phyloP scores from a whole-genome alignment of 2,329 filamentous ascomycete genomes.

The Calonectria hongkongensis region DNA sequence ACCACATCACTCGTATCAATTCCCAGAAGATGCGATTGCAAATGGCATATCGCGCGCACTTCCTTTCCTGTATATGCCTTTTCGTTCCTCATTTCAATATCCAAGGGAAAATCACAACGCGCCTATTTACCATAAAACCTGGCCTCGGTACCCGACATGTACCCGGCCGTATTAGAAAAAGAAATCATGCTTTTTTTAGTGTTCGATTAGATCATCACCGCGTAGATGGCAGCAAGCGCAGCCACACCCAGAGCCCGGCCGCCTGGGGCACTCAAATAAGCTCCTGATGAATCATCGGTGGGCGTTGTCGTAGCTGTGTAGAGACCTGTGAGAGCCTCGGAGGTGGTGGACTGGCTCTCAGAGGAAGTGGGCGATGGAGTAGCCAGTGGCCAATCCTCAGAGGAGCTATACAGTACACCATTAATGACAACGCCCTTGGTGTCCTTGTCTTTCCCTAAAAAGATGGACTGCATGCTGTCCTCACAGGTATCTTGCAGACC shows the following conservation, averaged over 20 bases:
- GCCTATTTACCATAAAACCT: constrained; percentile 12
- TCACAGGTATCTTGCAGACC: constrained; percentile 70
- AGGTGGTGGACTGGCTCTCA: constrained; percentile 45
- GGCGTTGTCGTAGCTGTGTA: constrained; percentile 62
- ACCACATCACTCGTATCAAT: background rate
- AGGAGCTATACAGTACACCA: constrained; percentile 71
- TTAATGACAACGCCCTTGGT: constrained; percentile 75
- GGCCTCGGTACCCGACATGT: background rate
- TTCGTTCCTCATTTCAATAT: constrained; percentile 5
- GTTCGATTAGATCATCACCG: background rate
- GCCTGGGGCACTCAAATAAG: constrained; percentile 27
- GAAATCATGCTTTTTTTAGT: background rate
- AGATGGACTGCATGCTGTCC: constrained; percentile 66
- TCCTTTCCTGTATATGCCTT: background rate
- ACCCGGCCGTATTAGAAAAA: background rate
- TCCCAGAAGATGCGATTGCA: constrained; percentile 9
- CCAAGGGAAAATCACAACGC: constrained; percentile 21
- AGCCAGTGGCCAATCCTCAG: constrained; percentile 65
- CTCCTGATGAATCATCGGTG: constrained; percentile 40
- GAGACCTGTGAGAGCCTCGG: constrained; percentile 56
- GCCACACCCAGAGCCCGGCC: constrained; percentile 40
- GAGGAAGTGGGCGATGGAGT: constrained; percentile 53
- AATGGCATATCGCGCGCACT: background rate
- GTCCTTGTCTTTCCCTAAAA: constrained; percentile 60
- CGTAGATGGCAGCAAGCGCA: constrained; percentile 34